Evolutionary conservation across 805 yeast species (phyloP).

Genomic region (Dipodascopsis tothii): DNA sequence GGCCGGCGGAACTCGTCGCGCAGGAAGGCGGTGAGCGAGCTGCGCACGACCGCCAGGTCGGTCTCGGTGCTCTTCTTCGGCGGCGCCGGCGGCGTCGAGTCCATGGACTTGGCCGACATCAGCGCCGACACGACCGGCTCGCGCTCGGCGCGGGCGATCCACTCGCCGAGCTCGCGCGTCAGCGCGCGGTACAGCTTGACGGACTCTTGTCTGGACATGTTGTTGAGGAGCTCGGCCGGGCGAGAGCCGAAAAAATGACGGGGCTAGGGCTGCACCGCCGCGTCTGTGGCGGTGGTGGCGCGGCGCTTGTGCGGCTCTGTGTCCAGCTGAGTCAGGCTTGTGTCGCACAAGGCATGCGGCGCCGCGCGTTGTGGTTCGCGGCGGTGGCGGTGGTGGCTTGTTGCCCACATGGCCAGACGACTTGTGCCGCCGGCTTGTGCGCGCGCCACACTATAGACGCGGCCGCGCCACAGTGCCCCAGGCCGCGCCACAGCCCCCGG

Average conservation of each 20-base stretch:
- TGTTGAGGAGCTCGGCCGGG: neutral
- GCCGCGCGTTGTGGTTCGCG: no score
- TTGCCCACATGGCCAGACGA: no score
- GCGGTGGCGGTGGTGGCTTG: no score
- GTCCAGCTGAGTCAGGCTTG: no score
- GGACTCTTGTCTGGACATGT: constrained; percentile 1
- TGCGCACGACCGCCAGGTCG: neutral
- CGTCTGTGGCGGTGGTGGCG: constrained; percentile 15
- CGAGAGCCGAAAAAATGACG: neutral
- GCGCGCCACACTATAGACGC: no score
- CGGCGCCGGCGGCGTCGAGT: neutral
- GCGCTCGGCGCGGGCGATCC: constrained; percentile 13
- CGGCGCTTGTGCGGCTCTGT: no score
- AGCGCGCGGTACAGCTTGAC: constrained; percentile 8
- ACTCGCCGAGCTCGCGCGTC: constrained; percentile 13
- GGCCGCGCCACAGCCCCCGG: no score
- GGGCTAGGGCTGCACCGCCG: neutral
- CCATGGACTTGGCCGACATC: neutral
- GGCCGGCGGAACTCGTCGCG: constrained; percentile 4
- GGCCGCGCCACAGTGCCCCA: no score
- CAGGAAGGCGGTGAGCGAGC: neutral
- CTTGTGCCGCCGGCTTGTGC: no score
- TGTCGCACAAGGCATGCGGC: no score
- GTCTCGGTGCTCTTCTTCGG: neutral
- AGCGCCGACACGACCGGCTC: constrained; percentile 3